Evolutionary conservation across 257 asterid species (phyloP).

Genomic region (Ilex asprella): DNA sequence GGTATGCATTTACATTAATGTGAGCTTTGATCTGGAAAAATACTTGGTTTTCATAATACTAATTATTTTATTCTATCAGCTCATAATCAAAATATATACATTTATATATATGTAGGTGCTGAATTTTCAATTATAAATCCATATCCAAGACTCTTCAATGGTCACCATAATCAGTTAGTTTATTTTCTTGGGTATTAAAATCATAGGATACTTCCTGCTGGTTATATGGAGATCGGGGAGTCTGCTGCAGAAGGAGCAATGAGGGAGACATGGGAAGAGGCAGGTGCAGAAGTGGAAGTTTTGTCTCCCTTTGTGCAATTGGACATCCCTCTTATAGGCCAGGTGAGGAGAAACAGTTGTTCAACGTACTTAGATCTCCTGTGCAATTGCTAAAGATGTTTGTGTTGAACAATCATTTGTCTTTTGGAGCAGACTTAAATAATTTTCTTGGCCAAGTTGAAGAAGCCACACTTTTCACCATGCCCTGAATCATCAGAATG

Average conservation of each 20-base stretch:
- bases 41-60: background rate
- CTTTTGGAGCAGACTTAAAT: slow-evolving; percentile 67
- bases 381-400: slow-evolving; percentile 1
- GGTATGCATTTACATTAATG: slow-evolving; percentile 42
- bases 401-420: slow-evolving; percentile 5
- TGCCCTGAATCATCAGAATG: slow-evolving; percentile 94
- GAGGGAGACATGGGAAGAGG: slow-evolving; percentile 97
- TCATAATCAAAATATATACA: background rate
- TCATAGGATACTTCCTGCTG: slow-evolving; percentile 94
- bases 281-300: slow-evolving; percentile 84
- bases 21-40: background rate
- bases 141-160: no score
- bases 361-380: slow-evolving; percentile 1
- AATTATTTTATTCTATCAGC: background rate
- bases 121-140: no score
- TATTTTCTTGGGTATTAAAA: background rate
- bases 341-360: slow-evolving; percentile 32
- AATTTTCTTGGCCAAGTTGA: slow-evolving; percentile 85
- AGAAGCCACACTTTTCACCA: slow-evolving; percentile 71
- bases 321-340: slow-evolving; percentile 95
- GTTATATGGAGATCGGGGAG: slow-evolving; percentile 95
- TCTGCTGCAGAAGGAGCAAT: slow-evolving; percentile 87
- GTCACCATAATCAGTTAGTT: background rate
- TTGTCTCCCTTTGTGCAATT: slow-evolving; percentile 74
- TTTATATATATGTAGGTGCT: no score